Evolutionary conservation across 2,329 filamentous ascomycete species (phyloP), one percentile per base, ranked within the genome.

Genomic region (Penicillium sp.): DNA sequence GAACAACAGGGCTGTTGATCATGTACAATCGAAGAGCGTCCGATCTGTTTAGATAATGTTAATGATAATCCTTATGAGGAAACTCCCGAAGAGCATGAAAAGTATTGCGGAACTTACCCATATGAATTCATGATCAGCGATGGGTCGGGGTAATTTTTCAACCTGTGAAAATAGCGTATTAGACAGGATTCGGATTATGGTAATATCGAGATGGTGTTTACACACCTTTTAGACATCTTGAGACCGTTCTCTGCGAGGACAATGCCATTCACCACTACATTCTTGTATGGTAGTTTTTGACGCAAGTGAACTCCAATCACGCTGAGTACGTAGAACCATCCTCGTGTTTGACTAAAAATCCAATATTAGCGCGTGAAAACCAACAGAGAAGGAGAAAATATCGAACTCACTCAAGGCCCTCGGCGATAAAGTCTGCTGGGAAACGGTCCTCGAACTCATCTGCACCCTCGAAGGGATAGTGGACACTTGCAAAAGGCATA

Each of bases 61-160:
- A 51, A 22, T 30, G 14, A 35, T 6, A 45, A 17, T 31, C 31
- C 19, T 22, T 14, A 11, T 46, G 19, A 11, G n/a, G 16, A 46
- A 14, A 35, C 9, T 25, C 30, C 43, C 17, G 17, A 45, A 49
- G 30, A 26, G 3, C 31, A 22, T 19, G 11, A 26, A 47, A 17
- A 25, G 30, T 17, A 40, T 9, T 25, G 17, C 36, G 14, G 6
- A 22, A 45, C 49, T 51, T 7, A 51, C 49, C 51, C 93, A 71
- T 96, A 96, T 68, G 88, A 88, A 55, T 88, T 78, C 82, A 97
- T 94, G 63, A 97, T 85, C 49, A 91, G 78, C 54, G 79, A 80
- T 11, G 93, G 93, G 67, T 96, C 91, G 0, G 93, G 93, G 73
- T 96, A 97, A 75, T 97, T 97, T 79, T 97, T 95, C 55, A 96